phyloP scores from a whole-genome alignment of 805 yeast genomes.

The Myxozyma melibiosi region DNA sequence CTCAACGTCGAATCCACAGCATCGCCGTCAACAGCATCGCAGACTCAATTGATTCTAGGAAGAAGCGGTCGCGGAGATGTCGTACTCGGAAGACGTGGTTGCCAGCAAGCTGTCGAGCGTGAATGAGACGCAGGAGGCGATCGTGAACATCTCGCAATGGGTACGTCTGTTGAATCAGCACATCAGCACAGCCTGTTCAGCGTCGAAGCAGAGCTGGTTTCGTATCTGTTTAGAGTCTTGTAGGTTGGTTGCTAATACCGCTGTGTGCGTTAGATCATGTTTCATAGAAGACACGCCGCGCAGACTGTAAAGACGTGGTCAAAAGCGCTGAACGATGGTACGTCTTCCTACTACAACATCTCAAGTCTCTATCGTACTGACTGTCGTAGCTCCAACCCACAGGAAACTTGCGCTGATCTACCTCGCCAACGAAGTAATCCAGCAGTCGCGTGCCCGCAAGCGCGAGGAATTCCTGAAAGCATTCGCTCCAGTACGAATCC shows the following conservation, averaged over 20 bases:
- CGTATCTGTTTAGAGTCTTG: too few relatives aligned
- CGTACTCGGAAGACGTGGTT: conserved; percentile 56
- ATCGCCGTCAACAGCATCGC: too few relatives aligned
- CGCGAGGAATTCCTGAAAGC: conserved; percentile 60
- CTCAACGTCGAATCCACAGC: too few relatives aligned
- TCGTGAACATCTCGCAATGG: conserved; percentile 76
- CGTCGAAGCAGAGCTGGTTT: too few relatives aligned
- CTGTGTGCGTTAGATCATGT: conserved; percentile 50
- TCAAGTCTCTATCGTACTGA: too few relatives aligned
- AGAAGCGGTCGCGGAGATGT: too few relatives aligned
- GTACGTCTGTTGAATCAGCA: conserved; percentile 42
- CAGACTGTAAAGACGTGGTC: conserved; percentile 60
- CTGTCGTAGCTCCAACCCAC: conserved; percentile 41
- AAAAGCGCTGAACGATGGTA: conserved; percentile 40
- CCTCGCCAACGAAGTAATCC: conserved; percentile 79
- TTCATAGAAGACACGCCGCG: conserved; percentile 62
- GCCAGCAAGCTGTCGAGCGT: conserved; percentile 43
- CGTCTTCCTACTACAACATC: not conserved
- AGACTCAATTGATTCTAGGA: too few relatives aligned
- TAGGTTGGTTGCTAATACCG: too few relatives aligned
- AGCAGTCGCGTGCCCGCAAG: conserved; percentile 67
- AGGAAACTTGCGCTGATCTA: conserved; percentile 63
- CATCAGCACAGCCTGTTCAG: too few relatives aligned
- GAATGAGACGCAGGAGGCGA: conserved; percentile 69
- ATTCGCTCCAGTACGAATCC: conserved; percentile 54